Evolutionary conservation across 331 rosid genomes (phyloP).

Genomic region (Malus hybrid): DNA sequence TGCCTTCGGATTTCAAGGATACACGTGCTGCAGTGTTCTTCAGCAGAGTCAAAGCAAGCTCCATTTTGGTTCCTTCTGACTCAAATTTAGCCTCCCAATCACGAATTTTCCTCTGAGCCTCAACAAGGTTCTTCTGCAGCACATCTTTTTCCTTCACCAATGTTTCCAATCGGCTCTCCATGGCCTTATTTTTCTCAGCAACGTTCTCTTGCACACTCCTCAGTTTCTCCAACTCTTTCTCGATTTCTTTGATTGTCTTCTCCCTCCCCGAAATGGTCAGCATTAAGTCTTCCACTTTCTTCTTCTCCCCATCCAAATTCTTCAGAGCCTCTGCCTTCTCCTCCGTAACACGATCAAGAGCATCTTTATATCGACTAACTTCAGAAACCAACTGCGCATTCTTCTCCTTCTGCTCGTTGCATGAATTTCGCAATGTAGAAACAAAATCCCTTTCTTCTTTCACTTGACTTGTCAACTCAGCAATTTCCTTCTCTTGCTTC

Average conservation of each 20-base stretch:
- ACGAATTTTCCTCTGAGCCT: slow-evolving; percentile 13
- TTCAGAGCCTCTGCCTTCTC: slow-evolving; percentile 32
- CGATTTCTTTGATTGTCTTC: slow-evolving; percentile 26
- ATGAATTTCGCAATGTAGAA: slow-evolving; percentile 7
- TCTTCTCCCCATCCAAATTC: slow-evolving; percentile 37
- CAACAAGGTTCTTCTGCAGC: slow-evolving; percentile 26
- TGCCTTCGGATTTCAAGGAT: slow-evolving; percentile 15
- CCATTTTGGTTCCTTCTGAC: slow-evolving; percentile 20
- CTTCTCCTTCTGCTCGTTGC: slow-evolving; percentile 23
- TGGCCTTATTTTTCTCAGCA: slow-evolving; percentile 18
- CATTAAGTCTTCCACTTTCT: slow-evolving; percentile 26
- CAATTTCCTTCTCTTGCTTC: slow-evolving; percentile 24
- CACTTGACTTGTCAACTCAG: slow-evolving; percentile 24
- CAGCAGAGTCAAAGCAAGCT: slow-evolving; percentile 45
- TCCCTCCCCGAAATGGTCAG: slow-evolving; percentile 25
- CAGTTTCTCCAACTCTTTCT: slow-evolving; percentile 18
- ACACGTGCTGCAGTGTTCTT: slow-evolving; percentile 45
- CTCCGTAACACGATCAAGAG: slow-evolving; percentile 3
- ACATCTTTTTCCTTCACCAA: slow-evolving; percentile 39
- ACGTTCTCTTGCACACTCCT: slow-evolving; percentile 26
- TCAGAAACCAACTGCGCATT: slow-evolving; percentile 28
- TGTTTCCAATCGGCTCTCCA: slow-evolving; percentile 21
- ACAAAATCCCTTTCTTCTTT: slow-evolving; percentile 23
- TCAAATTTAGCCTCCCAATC: slow-evolving; percentile 45
- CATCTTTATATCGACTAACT: slow-evolving; percentile 14